A percentile compares a stretch with the other conserved stretches of the same genome.
Evolutionary conservation across 208 protist species (phyloP).

Genomic region (Leishmania tropica): DNA sequence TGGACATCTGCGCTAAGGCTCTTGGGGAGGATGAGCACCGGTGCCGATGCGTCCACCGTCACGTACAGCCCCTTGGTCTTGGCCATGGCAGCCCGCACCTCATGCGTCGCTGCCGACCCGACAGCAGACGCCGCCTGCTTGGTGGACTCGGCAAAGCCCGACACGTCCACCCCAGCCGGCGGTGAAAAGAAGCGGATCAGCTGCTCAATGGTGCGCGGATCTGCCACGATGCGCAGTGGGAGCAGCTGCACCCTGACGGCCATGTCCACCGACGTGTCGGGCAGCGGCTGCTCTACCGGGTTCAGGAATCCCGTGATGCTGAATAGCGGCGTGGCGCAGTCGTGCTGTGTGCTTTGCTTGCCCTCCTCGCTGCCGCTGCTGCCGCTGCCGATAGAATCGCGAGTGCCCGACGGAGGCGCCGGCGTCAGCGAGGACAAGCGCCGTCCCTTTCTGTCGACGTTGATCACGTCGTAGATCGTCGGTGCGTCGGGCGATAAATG

Average conservation of each 20-base stretch:
- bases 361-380: constrained; percentile 22
- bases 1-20: constrained; percentile 38
- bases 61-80: constrained; percentile 67
- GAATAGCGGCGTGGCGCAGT: constrained; percentile 51
- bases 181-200: constrained; percentile 67
- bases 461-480: constrained; percentile 28
- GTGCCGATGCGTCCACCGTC: constrained; percentile 73
- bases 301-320: constrained; percentile 59
- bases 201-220: constrained; percentile 61
- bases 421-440: background rate
- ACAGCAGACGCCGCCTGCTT: constrained; percentile 52
- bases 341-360: background rate
- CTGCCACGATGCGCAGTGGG: constrained; percentile 75
- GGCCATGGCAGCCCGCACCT: constrained; percentile 62
- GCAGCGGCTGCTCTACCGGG: constrained; percentile 67
- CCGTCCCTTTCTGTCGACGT: constrained; percentile 1
- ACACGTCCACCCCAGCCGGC: constrained; percentile 65
- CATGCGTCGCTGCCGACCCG: constrained; percentile 60
- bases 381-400: constrained; percentile 11
- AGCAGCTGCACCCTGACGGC: constrained; percentile 69
- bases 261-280: constrained; percentile 69
- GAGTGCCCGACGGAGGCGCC: background rate
- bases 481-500: constrained; percentile 7
- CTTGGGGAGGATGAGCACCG: constrained; percentile 73
- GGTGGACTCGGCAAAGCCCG: constrained; percentile 45